Conservation (phyloP, 805 yeast species). For the Metschnikowia lachancei region DNA sequence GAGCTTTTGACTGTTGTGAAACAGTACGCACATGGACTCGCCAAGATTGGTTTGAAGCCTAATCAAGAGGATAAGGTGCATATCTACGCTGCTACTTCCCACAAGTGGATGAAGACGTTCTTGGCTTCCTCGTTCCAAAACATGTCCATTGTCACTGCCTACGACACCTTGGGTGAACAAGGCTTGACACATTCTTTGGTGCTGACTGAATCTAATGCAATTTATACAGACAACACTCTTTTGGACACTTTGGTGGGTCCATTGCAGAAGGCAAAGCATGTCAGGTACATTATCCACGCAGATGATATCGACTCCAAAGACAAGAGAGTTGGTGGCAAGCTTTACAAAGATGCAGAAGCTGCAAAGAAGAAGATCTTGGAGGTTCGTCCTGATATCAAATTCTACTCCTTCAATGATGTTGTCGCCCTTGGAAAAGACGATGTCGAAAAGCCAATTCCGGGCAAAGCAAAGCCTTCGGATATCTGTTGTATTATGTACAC, state of each 20-base stretch:
- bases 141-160: constrained; percentile 91
- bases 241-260: constrained; percentile 69
- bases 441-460: constrained; percentile 28
- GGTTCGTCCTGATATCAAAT: constrained; percentile 72
- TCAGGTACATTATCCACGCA: constrained; percentile 70
- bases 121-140: constrained; percentile 74
- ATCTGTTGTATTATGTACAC: constrained; percentile 80
- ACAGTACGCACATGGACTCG: constrained; percentile 71
- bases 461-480: constrained; percentile 56
- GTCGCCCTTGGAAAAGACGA: constrained; percentile 59
- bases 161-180: constrained; percentile 88
- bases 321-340: constrained; percentile 58
- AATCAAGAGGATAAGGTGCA: constrained; percentile 62
- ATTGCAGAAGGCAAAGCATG: constrained; percentile 54
- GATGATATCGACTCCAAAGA: constrained; percentile 62
- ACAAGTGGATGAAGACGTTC: constrained; percentile 86
- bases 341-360: constrained; percentile 54
- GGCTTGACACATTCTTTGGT: constrained; percentile 83
- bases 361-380: constrained; percentile 60
- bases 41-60: constrained; percentile 68
- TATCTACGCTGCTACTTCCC: constrained; percentile 84
- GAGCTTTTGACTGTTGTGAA: constrained; percentile 52
- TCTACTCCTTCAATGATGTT: constrained; percentile 65
- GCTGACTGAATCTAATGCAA: constrained; percentile 74
- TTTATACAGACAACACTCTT: constrained; percentile 81